Percentiles rank a stretch among this genome's conserved stretches.
These are phyloP conservation scores for Athelia sp. DNA, from an alignment of 1,284 basidiomycete species.

Conservation along the genomic window DNA sequence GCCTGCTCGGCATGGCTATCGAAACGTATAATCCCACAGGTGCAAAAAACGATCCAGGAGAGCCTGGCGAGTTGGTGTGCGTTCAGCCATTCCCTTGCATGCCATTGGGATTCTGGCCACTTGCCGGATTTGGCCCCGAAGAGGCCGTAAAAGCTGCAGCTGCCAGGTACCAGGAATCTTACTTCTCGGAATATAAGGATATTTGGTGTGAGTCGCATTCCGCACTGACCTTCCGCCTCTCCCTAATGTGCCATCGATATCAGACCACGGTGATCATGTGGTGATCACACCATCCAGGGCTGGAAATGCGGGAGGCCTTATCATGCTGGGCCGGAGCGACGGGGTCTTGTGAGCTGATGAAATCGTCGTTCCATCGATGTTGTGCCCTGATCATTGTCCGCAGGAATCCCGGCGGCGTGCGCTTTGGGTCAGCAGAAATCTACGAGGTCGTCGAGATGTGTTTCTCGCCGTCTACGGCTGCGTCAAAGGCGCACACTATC, in stretches of 20 bases:
- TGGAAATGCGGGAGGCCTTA: constrained; percentile 72
- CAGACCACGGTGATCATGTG: constrained; percentile 77
- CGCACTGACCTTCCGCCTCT: constrained; percentile 3
- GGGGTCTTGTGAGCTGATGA: constrained; percentile 73
- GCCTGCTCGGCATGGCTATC: constrained; percentile 80
- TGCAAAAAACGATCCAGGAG: constrained; percentile 36
- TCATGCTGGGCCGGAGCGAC: constrained; percentile 83
- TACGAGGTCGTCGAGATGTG: constrained; percentile 77
- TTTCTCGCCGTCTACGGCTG: constrained; percentile 37
- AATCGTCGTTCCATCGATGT: too few species aligned
- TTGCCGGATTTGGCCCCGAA: constrained; percentile 58
- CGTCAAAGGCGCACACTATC: constrained; percentile 41
- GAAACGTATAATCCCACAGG: constrained; percentile 50
- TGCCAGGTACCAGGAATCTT: constrained; percentile 66
- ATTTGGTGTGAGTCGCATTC: constrained; percentile 73
- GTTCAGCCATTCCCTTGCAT: constrained; percentile 81
- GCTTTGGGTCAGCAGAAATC: constrained; percentile 83
- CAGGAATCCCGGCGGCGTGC: constrained; percentile 80
- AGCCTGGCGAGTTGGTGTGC: constrained; percentile 69
- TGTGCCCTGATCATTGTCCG: constrained; percentile 9
- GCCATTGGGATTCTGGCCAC: constrained; percentile 79
- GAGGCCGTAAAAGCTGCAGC: constrained; percentile 56
- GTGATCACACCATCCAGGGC: constrained; percentile 58
- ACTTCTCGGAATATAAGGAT: constrained; percentile 66
- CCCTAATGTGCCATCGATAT: constrained; percentile 6